phyloP scores from a whole-genome alignment of 805 yeast species.

The Myxozyma kluyveri region DNA sequence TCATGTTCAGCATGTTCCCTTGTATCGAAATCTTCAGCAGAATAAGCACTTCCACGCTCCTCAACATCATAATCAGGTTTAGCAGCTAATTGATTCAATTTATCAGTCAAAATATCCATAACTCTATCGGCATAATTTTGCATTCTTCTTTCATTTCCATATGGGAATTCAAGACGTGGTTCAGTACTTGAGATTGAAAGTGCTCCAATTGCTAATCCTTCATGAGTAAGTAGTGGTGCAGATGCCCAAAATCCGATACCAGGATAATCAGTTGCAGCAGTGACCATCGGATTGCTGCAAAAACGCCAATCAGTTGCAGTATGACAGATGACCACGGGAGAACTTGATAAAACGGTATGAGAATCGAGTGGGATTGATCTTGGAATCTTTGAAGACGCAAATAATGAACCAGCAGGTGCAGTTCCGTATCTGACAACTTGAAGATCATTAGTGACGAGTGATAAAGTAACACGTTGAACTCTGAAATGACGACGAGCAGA shows the following conservation, averaged over 20 bases:
- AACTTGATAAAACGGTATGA: constrained; percentile 62
- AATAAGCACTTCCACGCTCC: too few relatives aligned
- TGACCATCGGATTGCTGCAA: constrained; percentile 58
- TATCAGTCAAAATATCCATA: constrained; percentile 3
- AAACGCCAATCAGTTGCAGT: constrained; percentile 73
- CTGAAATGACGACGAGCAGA: constrained; percentile 10
- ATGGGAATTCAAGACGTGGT: constrained; percentile 13
- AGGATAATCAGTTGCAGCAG: constrained; percentile 54
- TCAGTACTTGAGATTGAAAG: constrained; percentile 12
- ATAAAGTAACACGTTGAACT: constrained; percentile 39
- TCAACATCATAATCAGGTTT: too few relatives aligned
- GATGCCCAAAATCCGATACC: constrained; percentile 62
- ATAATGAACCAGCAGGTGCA: constrained; percentile 42
- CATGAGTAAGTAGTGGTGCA: constrained; percentile 46
- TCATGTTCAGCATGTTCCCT: too few relatives aligned
- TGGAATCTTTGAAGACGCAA: constrained; percentile 46
- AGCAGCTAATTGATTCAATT: too few relatives aligned
- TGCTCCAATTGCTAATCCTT: constrained; percentile 19
- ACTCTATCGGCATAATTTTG: constrained; percentile 12
- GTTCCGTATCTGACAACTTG: constrained; percentile 51
- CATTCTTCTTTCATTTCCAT: background rate
- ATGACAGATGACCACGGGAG: constrained; percentile 54
- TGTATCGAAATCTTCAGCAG: too few relatives aligned
- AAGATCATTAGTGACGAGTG: constrained; percentile 50
- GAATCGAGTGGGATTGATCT: constrained; percentile 62